These are phyloP conservation scores for Helicocarpus griseus DNA, from an alignment of 2,329 filamentous ascomycete genomes.

Conservation along the genomic window DNA sequence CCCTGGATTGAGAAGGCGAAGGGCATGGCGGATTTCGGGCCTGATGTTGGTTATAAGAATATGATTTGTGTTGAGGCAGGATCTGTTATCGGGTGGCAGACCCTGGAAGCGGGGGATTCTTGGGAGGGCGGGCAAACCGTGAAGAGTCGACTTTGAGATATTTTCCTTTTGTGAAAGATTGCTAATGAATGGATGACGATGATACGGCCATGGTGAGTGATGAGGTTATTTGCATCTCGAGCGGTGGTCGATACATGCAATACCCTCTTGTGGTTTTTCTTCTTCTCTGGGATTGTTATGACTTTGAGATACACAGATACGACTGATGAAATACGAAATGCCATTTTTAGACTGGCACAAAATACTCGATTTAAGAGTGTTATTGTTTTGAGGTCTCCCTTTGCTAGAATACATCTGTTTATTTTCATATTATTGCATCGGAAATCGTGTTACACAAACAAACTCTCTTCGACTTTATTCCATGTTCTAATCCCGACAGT, in stretches of 20 bases:
- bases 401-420: neutral
- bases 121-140: constrained; percentile 56
- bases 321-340: neutral
- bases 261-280: neutral
- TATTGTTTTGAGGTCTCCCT: too few relatives aligned
- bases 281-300: neutral
- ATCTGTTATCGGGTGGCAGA: constrained; percentile 70
- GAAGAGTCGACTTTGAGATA: constrained; percentile 29
- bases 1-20: constrained; percentile 82
- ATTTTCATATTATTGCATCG: too few relatives aligned
- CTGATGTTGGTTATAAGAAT: constrained; percentile 79
- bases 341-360: neutral
- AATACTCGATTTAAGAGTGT: neutral
- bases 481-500: too few relatives aligned
- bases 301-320: neutral
- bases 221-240: neutral
- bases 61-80: constrained; percentile 96
- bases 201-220: neutral
- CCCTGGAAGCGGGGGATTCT: constrained; percentile 66
- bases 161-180: neutral
- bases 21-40: constrained; percentile 75
- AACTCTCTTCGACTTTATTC: too few relatives aligned
- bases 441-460: too few relatives aligned
- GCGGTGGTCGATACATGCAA: too few relatives aligned
- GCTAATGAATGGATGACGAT: neutral